These are phyloP conservation scores for Castanea sativa DNA, from an alignment of 306 rosid species.

Conservation along the genomic window DNA sequence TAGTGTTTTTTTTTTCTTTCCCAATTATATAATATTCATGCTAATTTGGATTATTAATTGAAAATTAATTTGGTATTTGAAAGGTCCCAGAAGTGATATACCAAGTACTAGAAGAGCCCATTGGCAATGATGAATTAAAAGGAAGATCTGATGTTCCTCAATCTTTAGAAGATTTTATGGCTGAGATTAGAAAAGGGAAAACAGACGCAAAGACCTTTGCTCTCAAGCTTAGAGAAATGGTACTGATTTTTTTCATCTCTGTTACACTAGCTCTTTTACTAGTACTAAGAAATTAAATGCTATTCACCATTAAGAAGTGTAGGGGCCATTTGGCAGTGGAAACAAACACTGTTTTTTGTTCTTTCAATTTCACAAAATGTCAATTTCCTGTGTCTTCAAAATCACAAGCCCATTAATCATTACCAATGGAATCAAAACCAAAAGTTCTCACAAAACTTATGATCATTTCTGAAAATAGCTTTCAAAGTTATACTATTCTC, in stretches of 20 bases:
- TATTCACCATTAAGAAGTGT: no score
- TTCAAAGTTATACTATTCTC: not conserved
- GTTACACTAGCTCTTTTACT: not conserved
- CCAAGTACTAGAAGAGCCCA: conserved; percentile 73
- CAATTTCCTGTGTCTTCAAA: no score
- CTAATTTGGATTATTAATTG: conserved; percentile 20
- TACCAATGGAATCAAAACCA: no score
- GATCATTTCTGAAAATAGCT: not conserved
- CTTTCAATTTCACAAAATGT: no score
- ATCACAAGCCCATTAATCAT: no score
- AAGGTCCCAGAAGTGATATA: conserved; percentile 94
- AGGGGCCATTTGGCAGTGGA: no score
- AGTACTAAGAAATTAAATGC: no score
- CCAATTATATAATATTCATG: not conserved
- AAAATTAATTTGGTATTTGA: conserved; percentile 28
- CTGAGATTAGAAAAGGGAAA: conserved; percentile 56
- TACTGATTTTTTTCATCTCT: conserved; percentile 15
- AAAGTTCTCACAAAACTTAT: no score
- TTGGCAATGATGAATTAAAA: conserved; percentile 55
- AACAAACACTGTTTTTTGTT: no score
- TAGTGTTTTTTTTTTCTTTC: not conserved
- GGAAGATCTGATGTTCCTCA: conserved; percentile 89
- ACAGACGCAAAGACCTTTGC: conserved; percentile 79
- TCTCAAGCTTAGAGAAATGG: conserved; percentile 88
- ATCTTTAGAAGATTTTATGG: conserved; percentile 81